phyloP scores from a whole-genome alignment of 306 rosid genomes.

The Medicago lupulina region DNA sequence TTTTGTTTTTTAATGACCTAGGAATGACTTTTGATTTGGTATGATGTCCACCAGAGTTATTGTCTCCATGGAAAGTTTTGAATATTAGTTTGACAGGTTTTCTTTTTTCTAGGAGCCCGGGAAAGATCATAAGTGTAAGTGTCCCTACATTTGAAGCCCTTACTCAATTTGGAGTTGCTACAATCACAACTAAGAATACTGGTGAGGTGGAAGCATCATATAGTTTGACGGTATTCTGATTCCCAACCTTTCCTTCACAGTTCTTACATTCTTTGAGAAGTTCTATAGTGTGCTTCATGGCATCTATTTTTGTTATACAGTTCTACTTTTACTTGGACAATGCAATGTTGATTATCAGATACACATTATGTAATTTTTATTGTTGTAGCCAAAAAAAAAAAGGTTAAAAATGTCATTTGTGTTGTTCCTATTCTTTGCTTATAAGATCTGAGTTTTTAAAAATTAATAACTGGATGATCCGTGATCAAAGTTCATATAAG shows the following conservation, averaged over 20 bases:
- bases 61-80: not conserved
- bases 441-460: not conserved
- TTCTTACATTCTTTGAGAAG: not conserved
- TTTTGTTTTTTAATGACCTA: slow-evolving; percentile 12
- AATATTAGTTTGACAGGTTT: slow-evolving; percentile 30
- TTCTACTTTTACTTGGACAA: slow-evolving; percentile 19
- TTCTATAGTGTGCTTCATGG: slow-evolving; percentile 22
- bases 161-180: slow-evolving; percentile 86
- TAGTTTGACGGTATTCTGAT: slow-evolving; percentile 80
- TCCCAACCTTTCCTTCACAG: slow-evolving; percentile 33
- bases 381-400: not conserved
- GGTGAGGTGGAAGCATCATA: slow-evolving; percentile 98
- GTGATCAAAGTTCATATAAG: not conserved
- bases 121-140: slow-evolving; percentile 78
- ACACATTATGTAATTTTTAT: slow-evolving; percentile 3
- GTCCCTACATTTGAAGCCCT: slow-evolving; percentile 89
- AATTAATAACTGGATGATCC: not conserved
- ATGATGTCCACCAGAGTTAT: not conserved
- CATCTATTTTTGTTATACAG: slow-evolving; percentile 27
- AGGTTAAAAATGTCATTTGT: slow-evolving; percentile 36
- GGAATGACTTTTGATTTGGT: slow-evolving; percentile 31
- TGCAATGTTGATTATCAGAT: slow-evolving; percentile 26
- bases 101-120: slow-evolving; percentile 76
- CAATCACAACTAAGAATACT: slow-evolving; percentile 74
- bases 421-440: slow-evolving; percentile 31